These are phyloP conservation scores for Podospora appendiculata DNA, from an alignment of 495 filamentous ascomycete species.

Conservation along the genomic window DNA sequence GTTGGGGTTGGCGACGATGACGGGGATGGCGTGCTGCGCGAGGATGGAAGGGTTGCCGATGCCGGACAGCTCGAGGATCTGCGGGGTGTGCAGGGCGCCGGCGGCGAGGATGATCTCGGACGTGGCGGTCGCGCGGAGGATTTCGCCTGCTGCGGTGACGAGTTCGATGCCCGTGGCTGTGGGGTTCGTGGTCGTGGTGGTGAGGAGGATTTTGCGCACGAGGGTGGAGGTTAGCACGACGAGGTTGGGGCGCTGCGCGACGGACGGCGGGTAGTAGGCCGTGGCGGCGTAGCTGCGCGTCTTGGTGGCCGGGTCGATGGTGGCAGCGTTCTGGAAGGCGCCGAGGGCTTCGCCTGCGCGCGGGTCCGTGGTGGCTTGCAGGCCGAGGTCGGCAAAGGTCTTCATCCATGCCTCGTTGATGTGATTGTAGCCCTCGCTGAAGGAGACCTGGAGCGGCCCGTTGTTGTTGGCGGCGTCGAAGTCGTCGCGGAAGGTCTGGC, in stretches of 20 bases:
- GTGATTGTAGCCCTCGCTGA: slow-evolving; percentile 26
- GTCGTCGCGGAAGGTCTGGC: slow-evolving; percentile 22
- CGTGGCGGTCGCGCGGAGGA: slow-evolving; percentile 17
- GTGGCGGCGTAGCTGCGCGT: slow-evolving; percentile 30
- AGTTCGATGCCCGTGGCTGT: slow-evolving; percentile 29
- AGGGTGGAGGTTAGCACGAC: slow-evolving; percentile 36
- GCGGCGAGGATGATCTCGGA: slow-evolving; percentile 52
- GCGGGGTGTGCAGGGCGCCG: slow-evolving; percentile 51
- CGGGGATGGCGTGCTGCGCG: slow-evolving; percentile 53
- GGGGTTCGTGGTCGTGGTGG: slow-evolving; percentile 5
- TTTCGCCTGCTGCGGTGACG: slow-evolving; percentile 20
- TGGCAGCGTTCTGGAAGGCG: slow-evolving; percentile 35
- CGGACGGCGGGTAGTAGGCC: slow-evolving; percentile 28
- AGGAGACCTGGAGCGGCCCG: slow-evolving; percentile 35
- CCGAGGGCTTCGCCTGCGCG: slow-evolving; percentile 32
- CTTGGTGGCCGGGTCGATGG: slow-evolving; percentile 33
- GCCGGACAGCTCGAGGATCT: slow-evolving; percentile 64
- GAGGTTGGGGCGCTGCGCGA: slow-evolving; percentile 35
- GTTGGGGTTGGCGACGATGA: slow-evolving; percentile 64
- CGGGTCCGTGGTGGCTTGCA: slow-evolving; percentile 28
- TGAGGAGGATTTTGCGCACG: slow-evolving; percentile 34
- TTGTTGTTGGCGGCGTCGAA: slow-evolving; percentile 6
- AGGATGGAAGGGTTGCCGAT: slow-evolving; percentile 65
- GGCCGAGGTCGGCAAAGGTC: slow-evolving; percentile 24
- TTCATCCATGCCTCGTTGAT: slow-evolving; percentile 31